phyloP scores from a whole-genome alignment of 2,329 filamentous ascomycete genomes.

The Diaporthe ilicicola region DNA sequence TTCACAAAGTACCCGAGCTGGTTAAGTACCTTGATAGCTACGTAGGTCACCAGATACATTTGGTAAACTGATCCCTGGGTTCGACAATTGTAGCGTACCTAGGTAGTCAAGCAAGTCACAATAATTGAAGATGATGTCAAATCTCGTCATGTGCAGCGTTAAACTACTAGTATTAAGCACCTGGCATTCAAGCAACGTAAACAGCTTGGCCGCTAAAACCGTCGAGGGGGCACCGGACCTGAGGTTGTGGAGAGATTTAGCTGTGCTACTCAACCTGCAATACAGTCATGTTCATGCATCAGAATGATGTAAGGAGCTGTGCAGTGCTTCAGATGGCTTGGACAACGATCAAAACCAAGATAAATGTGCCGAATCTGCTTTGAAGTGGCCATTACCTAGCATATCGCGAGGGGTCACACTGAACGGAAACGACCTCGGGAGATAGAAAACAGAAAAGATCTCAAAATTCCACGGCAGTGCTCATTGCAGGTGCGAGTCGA shows the following conservation, averaged over 20 bases:
- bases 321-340: neutral
- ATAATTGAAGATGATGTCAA: too few relatives aligned
- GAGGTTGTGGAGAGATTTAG: accelerated
- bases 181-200: too few relatives aligned
- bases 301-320: neutral
- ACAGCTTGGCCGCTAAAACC: neutral
- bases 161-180: neutral
- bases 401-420: too few relatives aligned
- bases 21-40: neutral
- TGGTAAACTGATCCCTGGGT: too few relatives aligned
- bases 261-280: neutral
- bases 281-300: accelerated
- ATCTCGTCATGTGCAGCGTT: too few relatives aligned
- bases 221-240: neutral
- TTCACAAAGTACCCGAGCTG: too few relatives aligned
- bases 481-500: neutral
- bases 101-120: too few relatives aligned
- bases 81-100: too few relatives aligned
- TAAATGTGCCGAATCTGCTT: neutral
- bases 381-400: neutral
- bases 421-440: too few relatives aligned
- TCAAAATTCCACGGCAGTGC: conserved; percentile 7
- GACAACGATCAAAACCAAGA: neutral
- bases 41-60: too few relatives aligned
- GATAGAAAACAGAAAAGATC: neutral